Percentiles rank a stretch among this genome's conserved stretches.
Evolutionary conservation across 345 rosid genomes (phyloP).

Genomic region (Syzygium jambos): DNA sequence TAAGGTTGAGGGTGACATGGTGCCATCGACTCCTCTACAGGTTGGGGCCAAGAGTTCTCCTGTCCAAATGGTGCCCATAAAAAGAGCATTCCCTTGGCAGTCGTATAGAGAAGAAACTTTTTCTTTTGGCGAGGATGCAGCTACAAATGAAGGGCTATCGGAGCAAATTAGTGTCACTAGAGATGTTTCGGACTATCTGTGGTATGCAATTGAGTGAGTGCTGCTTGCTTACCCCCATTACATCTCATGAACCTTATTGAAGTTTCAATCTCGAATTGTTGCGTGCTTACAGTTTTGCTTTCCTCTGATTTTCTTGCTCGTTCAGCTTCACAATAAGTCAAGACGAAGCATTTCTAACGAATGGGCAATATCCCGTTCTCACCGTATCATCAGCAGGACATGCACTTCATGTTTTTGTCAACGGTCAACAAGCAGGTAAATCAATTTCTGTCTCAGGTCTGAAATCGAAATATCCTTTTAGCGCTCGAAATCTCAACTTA

Average conservation of each 20-base stretch:
- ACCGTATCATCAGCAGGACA: slow-evolving; percentile 36
- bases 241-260: not conserved
- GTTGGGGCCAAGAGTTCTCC: slow-evolving; percentile 40
- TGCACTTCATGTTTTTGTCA: slow-evolving; percentile 35
- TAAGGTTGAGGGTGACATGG: not conserved
- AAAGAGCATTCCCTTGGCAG: slow-evolving; percentile 49
- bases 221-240: not conserved
- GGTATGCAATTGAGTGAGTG: slow-evolving; percentile 87
- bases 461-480: not conserved
- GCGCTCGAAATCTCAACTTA: not conserved
- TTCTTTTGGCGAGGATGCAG: slow-evolving; percentile 28
- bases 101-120: slow-evolving; percentile 51
- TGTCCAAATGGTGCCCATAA: slow-evolving; percentile 51
- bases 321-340: slow-evolving; percentile 6
- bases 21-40: slow-evolving; percentile 15
- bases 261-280: not conserved
- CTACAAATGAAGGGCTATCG: slow-evolving; percentile 39
- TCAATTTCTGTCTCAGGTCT: not conserved
- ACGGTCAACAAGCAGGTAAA: slow-evolving; percentile 45
- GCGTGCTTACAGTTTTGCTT: slow-evolving; percentile 1
- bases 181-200: slow-evolving; percentile 68
- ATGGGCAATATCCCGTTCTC: slow-evolving; percentile 14
- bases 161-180: slow-evolving; percentile 69
- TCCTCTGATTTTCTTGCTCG: not conserved
- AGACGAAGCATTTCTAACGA: slow-evolving; percentile 8